These are phyloP conservation scores for Oenanthe sinensis DNA, from an alignment of 129 eudicot species.

Conservation along the genomic window DNA sequence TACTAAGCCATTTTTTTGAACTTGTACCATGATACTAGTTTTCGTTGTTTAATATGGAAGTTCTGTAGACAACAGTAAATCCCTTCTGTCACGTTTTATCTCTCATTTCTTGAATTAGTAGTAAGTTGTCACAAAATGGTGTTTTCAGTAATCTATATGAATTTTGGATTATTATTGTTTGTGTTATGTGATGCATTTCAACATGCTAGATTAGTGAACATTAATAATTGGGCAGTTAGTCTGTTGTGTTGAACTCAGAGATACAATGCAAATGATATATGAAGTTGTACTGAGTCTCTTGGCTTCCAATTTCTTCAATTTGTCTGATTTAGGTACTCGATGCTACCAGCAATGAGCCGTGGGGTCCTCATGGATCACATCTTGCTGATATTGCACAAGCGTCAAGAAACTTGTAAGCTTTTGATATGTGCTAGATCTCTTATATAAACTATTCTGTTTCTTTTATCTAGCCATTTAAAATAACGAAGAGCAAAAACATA, in stretches of 20 bases:
- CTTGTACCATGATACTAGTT: no score
- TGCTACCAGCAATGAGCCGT: constrained; percentile 98
- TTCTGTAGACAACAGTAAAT: not conserved
- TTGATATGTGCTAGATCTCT: not conserved
- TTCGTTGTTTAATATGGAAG: not conserved
- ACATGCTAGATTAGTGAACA: not conserved
- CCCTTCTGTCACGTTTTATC: not conserved
- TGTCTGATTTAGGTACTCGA: constrained; percentile 69
- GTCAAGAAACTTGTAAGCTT: constrained; percentile 76
- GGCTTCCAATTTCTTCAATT: not conserved
- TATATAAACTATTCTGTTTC: not conserved
- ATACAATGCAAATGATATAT: not conserved
- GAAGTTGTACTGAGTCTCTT: not conserved
- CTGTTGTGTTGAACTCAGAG: not conserved
- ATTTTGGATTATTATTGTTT: not conserved
- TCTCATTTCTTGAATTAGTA: not conserved
- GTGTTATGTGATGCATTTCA: not conserved
- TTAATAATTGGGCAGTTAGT: not conserved
- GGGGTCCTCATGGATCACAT: constrained; percentile 99
- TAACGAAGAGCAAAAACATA: not conserved
- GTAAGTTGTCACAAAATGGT: not conserved
- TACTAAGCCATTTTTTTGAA: not conserved
- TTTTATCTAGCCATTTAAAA: not conserved
- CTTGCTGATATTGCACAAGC: constrained; percentile 97
- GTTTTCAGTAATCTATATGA: not conserved